Percentiles rank a stretch among this genome's conserved stretches.
Conservation (phyloP, 495 filamentous ascomycete species). For the Aspergillus steynii region DNA sequence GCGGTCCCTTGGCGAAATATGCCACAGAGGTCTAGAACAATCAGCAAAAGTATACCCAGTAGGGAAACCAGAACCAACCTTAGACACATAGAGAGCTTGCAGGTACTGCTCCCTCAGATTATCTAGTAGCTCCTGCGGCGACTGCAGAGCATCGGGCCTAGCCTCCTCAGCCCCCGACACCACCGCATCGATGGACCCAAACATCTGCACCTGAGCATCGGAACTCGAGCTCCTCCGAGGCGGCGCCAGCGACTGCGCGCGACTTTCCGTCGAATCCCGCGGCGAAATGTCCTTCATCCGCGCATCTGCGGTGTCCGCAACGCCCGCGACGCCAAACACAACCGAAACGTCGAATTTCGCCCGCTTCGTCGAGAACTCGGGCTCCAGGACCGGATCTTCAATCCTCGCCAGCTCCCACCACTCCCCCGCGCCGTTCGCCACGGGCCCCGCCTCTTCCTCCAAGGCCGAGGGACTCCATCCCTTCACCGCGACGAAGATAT, state of each 20-base stretch:
- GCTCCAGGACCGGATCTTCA: constrained; percentile 32
- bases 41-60: constrained; percentile 13
- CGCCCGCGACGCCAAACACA: constrained; percentile 27
- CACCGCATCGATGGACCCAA: neutral
- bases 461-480: constrained; percentile 36
- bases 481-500: constrained; percentile 36
- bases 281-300: constrained; percentile 19
- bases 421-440: constrained; percentile 32
- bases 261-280: constrained; percentile 24
- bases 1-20: constrained; percentile 95
- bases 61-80: constrained; percentile 47
- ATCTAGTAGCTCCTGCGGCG: constrained; percentile 63
- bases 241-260: constrained; percentile 23
- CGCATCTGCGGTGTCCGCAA: constrained; percentile 3
- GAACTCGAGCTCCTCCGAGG: constrained; percentile 12
- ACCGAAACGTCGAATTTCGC: constrained; percentile 34
- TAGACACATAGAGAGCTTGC: constrained; percentile 87
- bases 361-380: constrained; percentile 22
- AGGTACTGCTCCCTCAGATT: constrained; percentile 76
- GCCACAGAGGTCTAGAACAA: constrained; percentile 73
- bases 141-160: constrained; percentile 41
- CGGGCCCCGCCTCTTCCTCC: constrained; percentile 34
- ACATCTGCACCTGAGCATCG: neutral
- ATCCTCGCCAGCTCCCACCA: constrained; percentile 45
- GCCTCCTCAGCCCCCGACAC: constrained; percentile 13